Percentiles rank a stretch among this genome's conserved stretches.
Evolutionary conservation across 768 basidiomycete species (phyloP).

Genomic region (Tulasnella sp.): DNA sequence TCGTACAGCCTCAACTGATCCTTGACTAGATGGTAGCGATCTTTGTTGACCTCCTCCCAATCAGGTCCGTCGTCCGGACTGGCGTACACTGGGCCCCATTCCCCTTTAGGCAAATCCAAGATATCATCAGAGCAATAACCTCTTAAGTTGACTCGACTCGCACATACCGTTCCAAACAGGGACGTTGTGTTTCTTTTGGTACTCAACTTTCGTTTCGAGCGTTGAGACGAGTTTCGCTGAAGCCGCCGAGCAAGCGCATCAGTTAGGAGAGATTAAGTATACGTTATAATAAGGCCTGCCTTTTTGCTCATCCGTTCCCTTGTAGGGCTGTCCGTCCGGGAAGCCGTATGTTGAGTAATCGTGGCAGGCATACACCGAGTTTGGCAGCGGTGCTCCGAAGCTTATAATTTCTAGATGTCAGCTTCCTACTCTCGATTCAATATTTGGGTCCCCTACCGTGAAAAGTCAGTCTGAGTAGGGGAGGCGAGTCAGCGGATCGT

Average conservation of each 20-base stretch:
- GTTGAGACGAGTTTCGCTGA: constrained; percentile 2
- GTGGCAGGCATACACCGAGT: constrained; percentile 28
- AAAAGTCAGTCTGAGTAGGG: constrained; percentile 46
- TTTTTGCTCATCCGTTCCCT: constrained; percentile 17
- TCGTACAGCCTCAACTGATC: constrained; percentile 66
- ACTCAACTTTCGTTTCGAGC: constrained; percentile 26
- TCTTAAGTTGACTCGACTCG: constrained; percentile 13
- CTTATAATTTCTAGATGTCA: neutral
- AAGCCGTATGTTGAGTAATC: constrained; percentile 28
- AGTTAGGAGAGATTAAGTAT: too few relatives aligned
- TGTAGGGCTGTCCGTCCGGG: constrained; percentile 23
- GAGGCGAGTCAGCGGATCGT: constrained; percentile 19
- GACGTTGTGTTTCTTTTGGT: constrained; percentile 20
- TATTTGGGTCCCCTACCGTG: constrained; percentile 31
- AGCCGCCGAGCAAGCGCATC: neutral
- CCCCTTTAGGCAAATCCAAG: constrained; percentile 30
- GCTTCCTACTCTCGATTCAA: too few relatives aligned
- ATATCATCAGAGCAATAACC: constrained; percentile 17
- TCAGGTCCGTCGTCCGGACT: constrained; percentile 42
- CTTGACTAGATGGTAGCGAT: constrained; percentile 51
- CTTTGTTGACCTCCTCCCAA: constrained; percentile 54
- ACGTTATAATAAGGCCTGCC: neutral
- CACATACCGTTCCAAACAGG: constrained; percentile 25
- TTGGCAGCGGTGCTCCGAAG: constrained; percentile 20
- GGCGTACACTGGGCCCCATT: constrained; percentile 77